Percentiles rank a stretch among this genome's conserved stretches.
Conservation (phyloP, 176 grass and related monocot genomes). For the Cymbopogon citratus region DNA sequence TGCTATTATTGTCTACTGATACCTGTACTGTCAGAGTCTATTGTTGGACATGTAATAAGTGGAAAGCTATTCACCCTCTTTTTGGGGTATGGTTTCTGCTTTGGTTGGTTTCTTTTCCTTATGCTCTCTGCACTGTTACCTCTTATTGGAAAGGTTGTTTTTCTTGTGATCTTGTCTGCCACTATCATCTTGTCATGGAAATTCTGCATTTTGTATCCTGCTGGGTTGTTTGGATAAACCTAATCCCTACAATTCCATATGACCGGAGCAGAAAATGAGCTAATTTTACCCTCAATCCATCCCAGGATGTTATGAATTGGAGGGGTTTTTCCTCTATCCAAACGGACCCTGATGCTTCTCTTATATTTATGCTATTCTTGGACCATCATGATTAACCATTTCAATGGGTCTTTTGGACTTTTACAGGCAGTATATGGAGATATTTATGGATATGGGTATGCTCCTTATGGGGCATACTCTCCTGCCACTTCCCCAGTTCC, state of each 20-base stretch:
- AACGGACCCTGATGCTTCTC: neutral
- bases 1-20: conserved; percentile 37
- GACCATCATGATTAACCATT: neutral
- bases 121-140: neutral
- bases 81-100: conserved; percentile 22
- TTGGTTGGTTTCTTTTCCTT: conserved; percentile 9
- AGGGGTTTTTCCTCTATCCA: neutral
- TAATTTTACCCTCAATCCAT: neutral
- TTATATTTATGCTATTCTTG: neutral
- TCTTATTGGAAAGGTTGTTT: neutral
- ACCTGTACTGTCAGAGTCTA: conserved; percentile 25
- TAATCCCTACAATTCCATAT: neutral
- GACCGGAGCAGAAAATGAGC: neutral
- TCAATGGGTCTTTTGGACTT: neutral
- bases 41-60: conserved; percentile 35
- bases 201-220: neutral
- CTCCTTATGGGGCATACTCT: conserved; percentile 72
- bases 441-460: conserved; percentile 96
- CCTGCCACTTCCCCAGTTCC: conserved; percentile 84
- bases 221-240: neutral
- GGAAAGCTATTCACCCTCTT: conserved; percentile 9
- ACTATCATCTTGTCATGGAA: conserved; percentile 30
- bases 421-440: conserved; percentile 83
- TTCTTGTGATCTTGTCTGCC: conserved; percentile 31
- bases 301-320: neutral